Evolutionary conservation across 2,329 filamentous ascomycete genomes (phyloP).

Genomic region (Fusarium redolens): DNA sequence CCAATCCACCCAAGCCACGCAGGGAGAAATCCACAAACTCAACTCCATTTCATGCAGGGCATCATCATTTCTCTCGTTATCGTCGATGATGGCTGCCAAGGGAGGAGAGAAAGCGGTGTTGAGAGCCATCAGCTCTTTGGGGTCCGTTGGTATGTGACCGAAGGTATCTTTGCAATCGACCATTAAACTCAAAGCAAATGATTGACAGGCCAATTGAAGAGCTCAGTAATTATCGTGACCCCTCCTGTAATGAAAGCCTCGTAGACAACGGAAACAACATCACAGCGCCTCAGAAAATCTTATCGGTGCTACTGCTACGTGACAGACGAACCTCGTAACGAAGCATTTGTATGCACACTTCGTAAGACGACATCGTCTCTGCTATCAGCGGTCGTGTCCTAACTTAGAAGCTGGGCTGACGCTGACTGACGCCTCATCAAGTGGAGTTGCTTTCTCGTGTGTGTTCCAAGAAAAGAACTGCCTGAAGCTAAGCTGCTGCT

Average conservation of each 20-base stretch:
- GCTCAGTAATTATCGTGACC: not conserved
- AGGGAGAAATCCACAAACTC: constrained; percentile 21
- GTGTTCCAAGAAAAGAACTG: constrained; percentile 37
- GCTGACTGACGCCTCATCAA: constrained; percentile 15
- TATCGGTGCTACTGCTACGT: not conserved
- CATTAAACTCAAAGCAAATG: constrained; percentile 7
- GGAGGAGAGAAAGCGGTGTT: not conserved
- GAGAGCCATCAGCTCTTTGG: not conserved
- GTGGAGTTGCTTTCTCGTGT: constrained; percentile 26
- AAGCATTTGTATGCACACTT: constrained; percentile 7
- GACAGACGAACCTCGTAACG: not conserved
- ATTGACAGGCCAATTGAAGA: not conserved
- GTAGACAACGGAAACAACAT: not conserved
- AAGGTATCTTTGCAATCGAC: not conserved
- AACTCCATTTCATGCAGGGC: constrained; percentile 32
- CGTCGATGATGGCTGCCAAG: constrained; percentile 16
- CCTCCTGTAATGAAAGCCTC: not conserved
- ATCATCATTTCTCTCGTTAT: constrained; percentile 16
- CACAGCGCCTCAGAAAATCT: not conserved
- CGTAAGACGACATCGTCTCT: constrained; percentile 26
- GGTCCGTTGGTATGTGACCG: constrained; percentile 22
- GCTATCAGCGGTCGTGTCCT: constrained; percentile 22
- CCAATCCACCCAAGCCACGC: constrained; percentile 31
- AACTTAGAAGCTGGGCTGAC: constrained; percentile 22
- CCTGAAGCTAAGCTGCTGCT: not conserved